Conservation (phyloP, 495 filamentous ascomycete genomes). For the Mytilinidion resinicola region DNA sequence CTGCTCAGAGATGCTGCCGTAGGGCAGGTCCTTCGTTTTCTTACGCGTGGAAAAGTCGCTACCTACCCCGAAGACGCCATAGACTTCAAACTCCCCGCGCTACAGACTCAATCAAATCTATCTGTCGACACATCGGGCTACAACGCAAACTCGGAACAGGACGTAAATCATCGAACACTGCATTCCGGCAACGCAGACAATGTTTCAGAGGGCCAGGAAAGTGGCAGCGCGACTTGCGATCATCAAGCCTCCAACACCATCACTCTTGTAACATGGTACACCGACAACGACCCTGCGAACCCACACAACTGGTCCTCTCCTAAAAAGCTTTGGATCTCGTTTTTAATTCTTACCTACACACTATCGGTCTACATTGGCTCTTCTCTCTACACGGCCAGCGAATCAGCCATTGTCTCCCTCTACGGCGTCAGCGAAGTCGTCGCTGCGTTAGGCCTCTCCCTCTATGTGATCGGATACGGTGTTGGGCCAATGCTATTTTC, state of each 20-base stretch:
- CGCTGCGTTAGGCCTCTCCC: constrained; percentile 33
- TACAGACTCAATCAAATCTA: background rate
- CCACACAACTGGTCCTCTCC: constrained; percentile 47
- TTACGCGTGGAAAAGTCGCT: background rate
- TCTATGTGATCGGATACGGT: constrained; percentile 38
- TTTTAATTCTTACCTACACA: constrained; percentile 22
- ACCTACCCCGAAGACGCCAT: background rate
- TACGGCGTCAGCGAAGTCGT: constrained; percentile 30
- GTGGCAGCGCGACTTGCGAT: no score
- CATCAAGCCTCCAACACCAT: constrained; percentile 4
- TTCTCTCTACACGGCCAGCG: constrained; percentile 24
- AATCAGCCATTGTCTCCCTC: constrained; percentile 15
- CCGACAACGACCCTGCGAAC: constrained; percentile 45
- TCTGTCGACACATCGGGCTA: background rate
- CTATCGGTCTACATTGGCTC: constrained; percentile 27
- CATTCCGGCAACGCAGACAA: background rate
- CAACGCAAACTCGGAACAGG: background rate
- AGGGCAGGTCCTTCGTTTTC: background rate
- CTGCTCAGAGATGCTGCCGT: background rate
- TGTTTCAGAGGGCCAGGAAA: background rate
- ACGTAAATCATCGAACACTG: background rate
- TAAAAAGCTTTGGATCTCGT: constrained; percentile 23
- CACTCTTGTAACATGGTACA: constrained; percentile 48
- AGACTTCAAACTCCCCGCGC: background rate
- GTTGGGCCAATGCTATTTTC: constrained; percentile 35